These are phyloP conservation scores for Solanum medicagineum DNA, from an alignment of 257 asterid genomes.

Conservation along the genomic window DNA sequence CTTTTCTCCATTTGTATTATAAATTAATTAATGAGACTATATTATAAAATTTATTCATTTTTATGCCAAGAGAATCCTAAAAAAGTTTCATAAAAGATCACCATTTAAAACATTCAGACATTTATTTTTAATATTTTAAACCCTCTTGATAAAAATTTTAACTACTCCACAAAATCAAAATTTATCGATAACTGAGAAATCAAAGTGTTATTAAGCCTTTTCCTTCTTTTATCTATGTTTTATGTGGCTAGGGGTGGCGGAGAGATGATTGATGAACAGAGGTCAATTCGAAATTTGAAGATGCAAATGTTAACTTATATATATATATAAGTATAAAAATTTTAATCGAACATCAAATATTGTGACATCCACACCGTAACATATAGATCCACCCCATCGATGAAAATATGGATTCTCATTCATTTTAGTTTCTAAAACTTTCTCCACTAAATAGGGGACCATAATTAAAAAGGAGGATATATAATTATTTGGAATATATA, in stretches of 20 bases:
- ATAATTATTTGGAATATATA: constrained; percentile 2
- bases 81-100: constrained; percentile 12
- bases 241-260: neutral
- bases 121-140: too few relatives aligned
- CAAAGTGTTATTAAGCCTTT: neutral
- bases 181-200: neutral
- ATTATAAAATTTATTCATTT: neutral
- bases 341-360: too few relatives aligned
- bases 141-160: too few relatives aligned
- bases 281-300: too few relatives aligned
- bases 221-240: too few relatives aligned
- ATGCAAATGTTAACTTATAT: too few relatives aligned
- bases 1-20: constrained; percentile 9
- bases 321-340: too few relatives aligned
- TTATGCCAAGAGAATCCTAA: constrained; percentile 29
- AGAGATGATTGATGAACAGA: neutral
- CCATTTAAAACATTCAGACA: neutral
- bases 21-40: neutral
- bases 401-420: neutral
- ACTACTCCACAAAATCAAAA: too few relatives aligned
- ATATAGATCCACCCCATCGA: neutral
- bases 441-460: constrained; percentile 18
- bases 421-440: constrained; percentile 7
- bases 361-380: too few relatives aligned
- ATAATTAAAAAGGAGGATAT: neutral